Evolutionary conservation across 2,329 filamentous ascomycete species (phyloP).

Genomic region (Fusarium albosuccineum): DNA sequence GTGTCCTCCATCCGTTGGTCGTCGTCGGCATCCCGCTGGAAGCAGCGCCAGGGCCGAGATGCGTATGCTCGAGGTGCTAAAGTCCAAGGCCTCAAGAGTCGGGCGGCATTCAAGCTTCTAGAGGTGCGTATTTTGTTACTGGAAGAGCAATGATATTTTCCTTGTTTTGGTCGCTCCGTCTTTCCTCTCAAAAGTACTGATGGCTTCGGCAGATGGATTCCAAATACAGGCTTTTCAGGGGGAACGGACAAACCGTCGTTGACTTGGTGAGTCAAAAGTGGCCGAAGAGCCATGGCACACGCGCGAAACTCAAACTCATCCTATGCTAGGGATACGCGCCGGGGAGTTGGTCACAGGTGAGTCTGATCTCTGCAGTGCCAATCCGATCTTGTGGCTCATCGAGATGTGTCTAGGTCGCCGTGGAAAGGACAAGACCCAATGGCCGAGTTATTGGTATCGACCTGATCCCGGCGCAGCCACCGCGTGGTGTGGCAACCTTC

Average conservation of each 20-base stretch:
- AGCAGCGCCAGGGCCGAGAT: constrained; percentile 81
- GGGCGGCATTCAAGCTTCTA: constrained; percentile 92
- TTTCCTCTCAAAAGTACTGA: constrained; percentile 8
- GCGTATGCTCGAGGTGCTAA: constrained; percentile 79
- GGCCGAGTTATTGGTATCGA: constrained; percentile 93
- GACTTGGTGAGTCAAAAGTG: constrained; percentile 75
- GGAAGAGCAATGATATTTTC: neutral
- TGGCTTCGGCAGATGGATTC: constrained; percentile 75
- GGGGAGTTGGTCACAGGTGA: constrained; percentile 77
- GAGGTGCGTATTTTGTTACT: constrained; percentile 67
- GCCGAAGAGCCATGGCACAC: neutral
- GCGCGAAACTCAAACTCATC: constrained; percentile 19
- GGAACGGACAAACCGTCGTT: constrained; percentile 82
- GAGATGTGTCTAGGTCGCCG: constrained; percentile 74
- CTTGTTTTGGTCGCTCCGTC: no score
- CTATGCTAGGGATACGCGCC: constrained; percentile 78
- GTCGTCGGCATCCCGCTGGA: constrained; percentile 83
- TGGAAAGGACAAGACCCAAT: constrained; percentile 79
- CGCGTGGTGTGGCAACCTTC: constrained; percentile 90
- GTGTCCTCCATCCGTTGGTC: constrained; percentile 32
- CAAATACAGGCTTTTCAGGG: constrained; percentile 82
- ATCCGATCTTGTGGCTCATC: neutral
- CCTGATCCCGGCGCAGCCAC: constrained; percentile 91
- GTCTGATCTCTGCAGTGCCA: constrained; percentile 5
- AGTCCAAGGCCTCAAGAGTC: constrained; percentile 84